A percentile compares a stretch with the other conserved stretches of the same genome.
Conservation (phyloP, 768 basidiomycete species). For the Hemileccinum impolitum region DNA sequence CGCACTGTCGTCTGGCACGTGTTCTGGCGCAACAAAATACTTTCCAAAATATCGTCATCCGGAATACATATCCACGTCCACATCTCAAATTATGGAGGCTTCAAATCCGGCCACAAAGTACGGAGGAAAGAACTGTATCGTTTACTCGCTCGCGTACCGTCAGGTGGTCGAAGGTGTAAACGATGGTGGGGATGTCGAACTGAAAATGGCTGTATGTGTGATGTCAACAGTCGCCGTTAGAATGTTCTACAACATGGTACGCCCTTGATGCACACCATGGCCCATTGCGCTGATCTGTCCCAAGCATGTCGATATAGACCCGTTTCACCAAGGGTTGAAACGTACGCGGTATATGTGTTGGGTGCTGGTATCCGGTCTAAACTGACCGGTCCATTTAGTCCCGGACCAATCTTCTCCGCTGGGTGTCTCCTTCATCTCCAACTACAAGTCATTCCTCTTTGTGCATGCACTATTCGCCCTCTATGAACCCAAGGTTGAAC, state of each 20-base stretch:
- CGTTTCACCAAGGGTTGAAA: conserved; percentile 1
- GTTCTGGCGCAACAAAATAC: conserved; percentile 12
- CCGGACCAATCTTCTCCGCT: conserved; percentile 15
- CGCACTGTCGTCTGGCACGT: conserved; percentile 20
- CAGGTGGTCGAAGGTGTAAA: conserved; percentile 11
- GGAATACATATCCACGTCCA: conserved; percentile 18
- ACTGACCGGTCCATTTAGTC: not conserved
- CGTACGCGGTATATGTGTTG: not conserved
- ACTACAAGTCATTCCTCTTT: conserved; percentile 22
- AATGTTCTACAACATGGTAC: conserved; percentile 20
- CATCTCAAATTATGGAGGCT: conserved; percentile 10
- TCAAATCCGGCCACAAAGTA: conserved; percentile 6
- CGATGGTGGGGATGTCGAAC: conserved; percentile 9
- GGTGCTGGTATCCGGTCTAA: too few relatives aligned
- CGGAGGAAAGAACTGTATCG: conserved; percentile 17
- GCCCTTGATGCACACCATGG: not conserved
- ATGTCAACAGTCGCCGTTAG: conserved; percentile 23
- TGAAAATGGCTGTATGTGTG: conserved; percentile 13
- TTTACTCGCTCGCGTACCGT: conserved; percentile 19
- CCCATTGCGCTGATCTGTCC: not conserved
- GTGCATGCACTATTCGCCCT: conserved; percentile 22
- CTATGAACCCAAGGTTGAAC: conserved; percentile 17
- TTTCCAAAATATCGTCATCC: conserved; percentile 22
- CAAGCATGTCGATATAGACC: conserved; percentile 16
- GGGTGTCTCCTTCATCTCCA: conserved; percentile 15